These are phyloP conservation scores for Fusarium keratoplasticum DNA, from an alignment of 2,329 filamentous ascomycete genomes.

Conservation along the genomic window DNA sequence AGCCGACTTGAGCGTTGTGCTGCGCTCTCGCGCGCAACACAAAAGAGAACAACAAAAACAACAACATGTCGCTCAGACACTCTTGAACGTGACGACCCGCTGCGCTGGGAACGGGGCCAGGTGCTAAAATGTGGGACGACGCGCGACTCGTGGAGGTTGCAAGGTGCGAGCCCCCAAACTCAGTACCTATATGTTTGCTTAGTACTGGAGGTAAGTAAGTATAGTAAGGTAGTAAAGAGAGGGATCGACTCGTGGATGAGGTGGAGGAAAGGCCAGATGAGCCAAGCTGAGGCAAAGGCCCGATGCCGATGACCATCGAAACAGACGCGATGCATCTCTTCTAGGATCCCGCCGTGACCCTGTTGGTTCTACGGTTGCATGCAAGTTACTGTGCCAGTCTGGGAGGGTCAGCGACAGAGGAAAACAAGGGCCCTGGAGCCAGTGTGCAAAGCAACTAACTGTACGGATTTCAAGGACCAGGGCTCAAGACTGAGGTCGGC, in stretches of 20 bases:
- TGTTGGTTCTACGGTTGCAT: conserved; percentile 35
- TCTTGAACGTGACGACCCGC: conserved; percentile 28
- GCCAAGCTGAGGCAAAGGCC: conserved; percentile 33
- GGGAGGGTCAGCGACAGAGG: conserved; percentile 24
- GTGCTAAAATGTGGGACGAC: conserved; percentile 23
- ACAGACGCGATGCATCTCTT: conserved; percentile 35
- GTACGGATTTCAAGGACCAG: conserved; percentile 14
- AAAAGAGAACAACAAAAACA: conserved; percentile 16
- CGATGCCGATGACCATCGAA: conserved; percentile 35
- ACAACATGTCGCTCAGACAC: conserved; percentile 17
- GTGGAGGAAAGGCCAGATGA: conserved; percentile 24
- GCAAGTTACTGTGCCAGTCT: conserved; percentile 31
- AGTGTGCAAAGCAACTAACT: conserved; percentile 7
- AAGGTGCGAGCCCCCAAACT: conserved; percentile 22
- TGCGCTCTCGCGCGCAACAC: conserved; percentile 22
- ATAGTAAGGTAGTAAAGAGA: background rate
- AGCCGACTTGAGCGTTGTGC: conserved; percentile 31
- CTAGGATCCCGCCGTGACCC: conserved; percentile 32
- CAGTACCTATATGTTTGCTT: background rate
- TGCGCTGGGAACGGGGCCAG: conserved; percentile 22
- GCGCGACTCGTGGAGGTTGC: conserved; percentile 24
- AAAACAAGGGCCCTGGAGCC: conserved; percentile 25
- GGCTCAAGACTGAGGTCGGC: conserved; percentile 23
- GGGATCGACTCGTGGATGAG: conserved; percentile 23
- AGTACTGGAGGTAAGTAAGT: background rate